phyloP scores from a whole-genome alignment of 2,329 filamentous ascomycete genomes.

The Cladophialophora yegresii region DNA sequence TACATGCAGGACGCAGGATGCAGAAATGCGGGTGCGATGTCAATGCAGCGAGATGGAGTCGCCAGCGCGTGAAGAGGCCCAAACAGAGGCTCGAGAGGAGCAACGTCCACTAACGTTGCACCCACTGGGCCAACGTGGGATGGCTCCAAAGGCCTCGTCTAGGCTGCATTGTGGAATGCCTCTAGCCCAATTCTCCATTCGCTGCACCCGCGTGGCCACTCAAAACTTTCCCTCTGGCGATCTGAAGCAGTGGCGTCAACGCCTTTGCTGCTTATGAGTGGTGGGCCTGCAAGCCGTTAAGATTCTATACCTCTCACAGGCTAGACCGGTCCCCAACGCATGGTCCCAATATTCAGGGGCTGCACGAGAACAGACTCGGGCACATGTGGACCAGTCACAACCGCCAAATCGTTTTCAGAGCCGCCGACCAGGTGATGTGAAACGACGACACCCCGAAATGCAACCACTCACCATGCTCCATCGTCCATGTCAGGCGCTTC shows the following conservation, averaged over 20 bases:
- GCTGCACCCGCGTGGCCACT: constrained; percentile 2
- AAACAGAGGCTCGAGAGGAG: constrained; percentile 7
- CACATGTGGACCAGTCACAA: constrained; percentile 8
- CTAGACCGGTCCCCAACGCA: constrained; percentile 9
- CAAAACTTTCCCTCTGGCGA: constrained; percentile 1
- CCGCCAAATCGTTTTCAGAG: constrained; percentile 17
- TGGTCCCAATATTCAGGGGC: constrained; percentile 14
- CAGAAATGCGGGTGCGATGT: constrained; percentile 13
- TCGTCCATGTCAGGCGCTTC: constrained; percentile 11
- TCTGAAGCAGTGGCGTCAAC: constrained; percentile 26
- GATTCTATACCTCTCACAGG: constrained; percentile 6
- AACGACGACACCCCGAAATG: constrained; percentile 8
- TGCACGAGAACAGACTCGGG: constrained; percentile 2
- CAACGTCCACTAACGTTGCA: neutral
- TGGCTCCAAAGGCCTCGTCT: neutral
- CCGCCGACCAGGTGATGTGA: constrained; percentile 15
- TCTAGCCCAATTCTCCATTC: neutral
- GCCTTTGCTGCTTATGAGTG: neutral
- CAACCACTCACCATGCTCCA: constrained; percentile 9
- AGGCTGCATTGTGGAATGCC: neutral
- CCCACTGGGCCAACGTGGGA: neutral
- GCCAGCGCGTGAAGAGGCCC: constrained; percentile 13
- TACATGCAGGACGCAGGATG: constrained; percentile 13
- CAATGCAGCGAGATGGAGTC: constrained; percentile 19
- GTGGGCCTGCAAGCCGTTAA: constrained; percentile 3